Conservation (phyloP, 2,329 filamentous ascomycete species). For the Talaromyces rugulosus region DNA sequence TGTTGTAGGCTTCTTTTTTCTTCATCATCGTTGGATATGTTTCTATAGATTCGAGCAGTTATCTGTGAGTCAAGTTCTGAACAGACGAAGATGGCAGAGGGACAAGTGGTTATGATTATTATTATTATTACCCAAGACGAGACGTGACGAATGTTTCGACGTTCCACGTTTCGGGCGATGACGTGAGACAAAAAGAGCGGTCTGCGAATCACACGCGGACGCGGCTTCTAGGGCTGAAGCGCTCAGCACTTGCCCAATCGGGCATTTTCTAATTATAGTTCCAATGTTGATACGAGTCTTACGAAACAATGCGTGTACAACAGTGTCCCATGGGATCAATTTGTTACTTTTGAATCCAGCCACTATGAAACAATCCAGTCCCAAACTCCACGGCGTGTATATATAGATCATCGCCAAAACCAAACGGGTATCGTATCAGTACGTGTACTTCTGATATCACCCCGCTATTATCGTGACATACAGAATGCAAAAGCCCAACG, state of each 20-base stretch:
- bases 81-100: no score
- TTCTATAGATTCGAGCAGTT: no score
- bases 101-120: no score
- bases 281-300: no score
- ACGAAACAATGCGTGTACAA: no score
- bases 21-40: slow-evolving; percentile 50
- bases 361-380: background rate
- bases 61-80: no score
- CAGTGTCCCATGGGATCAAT: background rate
- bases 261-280: background rate
- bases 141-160: no score
- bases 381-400: background rate
- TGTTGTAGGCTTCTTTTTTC: slow-evolving; percentile 69
- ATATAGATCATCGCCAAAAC: background rate
- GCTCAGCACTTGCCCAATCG: background rate
- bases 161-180: background rate
- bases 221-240: background rate
- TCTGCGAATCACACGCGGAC: background rate
- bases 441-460: slow-evolving; percentile 13
- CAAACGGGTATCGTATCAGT: slow-evolving; percentile 12
- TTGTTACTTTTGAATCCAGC: background rate
- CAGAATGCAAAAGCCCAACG: background rate
- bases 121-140: no score
- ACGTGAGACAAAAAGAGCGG: background rate
- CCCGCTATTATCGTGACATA: slow-evolving; percentile 1